These are phyloP conservation scores for Mortierella sp. DNA, from an alignment of 371 early-diverging fungal species.

Conservation along the genomic window DNA sequence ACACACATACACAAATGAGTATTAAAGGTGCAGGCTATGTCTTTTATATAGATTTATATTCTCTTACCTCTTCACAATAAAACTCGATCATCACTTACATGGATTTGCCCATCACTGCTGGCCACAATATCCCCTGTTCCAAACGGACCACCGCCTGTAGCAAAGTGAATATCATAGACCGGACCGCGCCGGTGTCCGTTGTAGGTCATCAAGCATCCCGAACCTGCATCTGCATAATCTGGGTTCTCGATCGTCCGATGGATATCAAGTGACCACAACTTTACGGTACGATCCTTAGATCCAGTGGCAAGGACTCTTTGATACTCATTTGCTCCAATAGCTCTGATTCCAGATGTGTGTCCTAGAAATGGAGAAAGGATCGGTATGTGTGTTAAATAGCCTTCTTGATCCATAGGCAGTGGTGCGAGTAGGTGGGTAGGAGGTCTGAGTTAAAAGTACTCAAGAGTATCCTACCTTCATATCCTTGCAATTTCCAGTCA, in stretches of 20 bases:
- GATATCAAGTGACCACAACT: constrained; percentile 76
- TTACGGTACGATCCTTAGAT: constrained; percentile 73
- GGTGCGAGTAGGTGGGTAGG: not conserved
- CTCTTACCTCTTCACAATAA: not conserved
- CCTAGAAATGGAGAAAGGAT: constrained; percentile 33
- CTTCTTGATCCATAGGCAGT: not conserved
- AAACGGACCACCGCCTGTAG: constrained; percentile 58
- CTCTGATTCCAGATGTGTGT: constrained; percentile 62
- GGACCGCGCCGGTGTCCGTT: constrained; percentile 66
- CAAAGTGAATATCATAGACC: constrained; percentile 66
- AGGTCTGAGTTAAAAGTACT: not conserved
- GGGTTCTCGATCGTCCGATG: constrained; percentile 71
- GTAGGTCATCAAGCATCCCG: constrained; percentile 68
- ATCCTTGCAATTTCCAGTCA: constrained; percentile 69
- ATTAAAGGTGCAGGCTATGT: not conserved
- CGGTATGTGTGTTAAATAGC: not conserved
- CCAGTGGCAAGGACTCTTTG: constrained; percentile 69
- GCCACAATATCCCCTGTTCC: constrained; percentile 66
- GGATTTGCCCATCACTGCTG: constrained; percentile 74
- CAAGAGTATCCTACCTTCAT: constrained; percentile 57
- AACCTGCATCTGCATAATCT: constrained; percentile 61
- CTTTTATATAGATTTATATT: not conserved
- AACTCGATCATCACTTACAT: constrained; percentile 56
- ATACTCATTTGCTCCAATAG: constrained; percentile 68
- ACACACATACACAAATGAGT: not conserved